phyloP scores from a whole-genome alignment of 2,329 filamentous ascomycete species.

The Aspergillus pseudoterreus region DNA sequence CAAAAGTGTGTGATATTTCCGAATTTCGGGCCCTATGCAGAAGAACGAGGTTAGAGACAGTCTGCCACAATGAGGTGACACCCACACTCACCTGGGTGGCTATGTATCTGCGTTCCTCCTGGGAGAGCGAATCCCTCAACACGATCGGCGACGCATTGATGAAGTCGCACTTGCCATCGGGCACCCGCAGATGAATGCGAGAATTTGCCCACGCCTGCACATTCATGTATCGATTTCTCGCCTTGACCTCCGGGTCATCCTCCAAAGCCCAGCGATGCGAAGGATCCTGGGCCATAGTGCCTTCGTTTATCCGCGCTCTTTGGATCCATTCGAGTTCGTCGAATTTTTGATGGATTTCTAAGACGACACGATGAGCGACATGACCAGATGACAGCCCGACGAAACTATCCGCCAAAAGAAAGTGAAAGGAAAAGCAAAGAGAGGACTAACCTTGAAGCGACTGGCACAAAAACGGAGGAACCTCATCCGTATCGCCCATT shows the following conservation, averaged over 20 bases:
- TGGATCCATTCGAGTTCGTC: constrained; percentile 60
- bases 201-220: constrained; percentile 88
- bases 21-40: constrained; percentile 66
- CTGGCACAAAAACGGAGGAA: constrained; percentile 39
- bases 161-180: constrained; percentile 69
- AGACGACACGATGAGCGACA: constrained; percentile 8
- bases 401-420: neutral
- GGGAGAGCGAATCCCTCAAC: constrained; percentile 51
- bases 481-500: constrained; percentile 25
- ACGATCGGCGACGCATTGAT: constrained; percentile 76
- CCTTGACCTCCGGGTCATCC: constrained; percentile 51
- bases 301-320: constrained; percentile 50
- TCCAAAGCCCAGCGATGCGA: constrained; percentile 58
- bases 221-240: constrained; percentile 81
- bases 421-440: constrained; percentile 10
- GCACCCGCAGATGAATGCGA: constrained; percentile 74
- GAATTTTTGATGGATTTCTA: constrained; percentile 60
- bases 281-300: constrained; percentile 42
- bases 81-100: constrained; percentile 66
- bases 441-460: constrained; percentile 33
- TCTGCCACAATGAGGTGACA: neutral
- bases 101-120: constrained; percentile 63
- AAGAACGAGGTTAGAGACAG: neutral
- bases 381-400: neutral
- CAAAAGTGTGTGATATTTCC: constrained; percentile 78